Base-by-base conservation (phyloP, 2,329 filamentous ascomycete genomes). In the Chaetomium globosum region DNA sequence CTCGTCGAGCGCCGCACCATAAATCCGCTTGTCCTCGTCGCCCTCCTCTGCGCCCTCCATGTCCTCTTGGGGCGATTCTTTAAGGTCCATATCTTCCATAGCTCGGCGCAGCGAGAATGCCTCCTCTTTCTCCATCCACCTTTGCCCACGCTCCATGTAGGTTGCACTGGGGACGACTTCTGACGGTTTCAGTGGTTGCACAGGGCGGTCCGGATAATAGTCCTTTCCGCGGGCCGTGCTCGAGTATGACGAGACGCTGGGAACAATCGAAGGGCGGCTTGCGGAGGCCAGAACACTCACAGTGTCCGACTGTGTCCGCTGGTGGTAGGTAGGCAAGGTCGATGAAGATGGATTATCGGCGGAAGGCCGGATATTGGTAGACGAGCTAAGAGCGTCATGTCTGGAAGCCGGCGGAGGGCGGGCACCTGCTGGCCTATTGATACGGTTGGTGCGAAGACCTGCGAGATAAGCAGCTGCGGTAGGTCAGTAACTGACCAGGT, bases 61-160 rank as follows among this genome's bases (percentile, higher is more conserved):
- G n/a, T 33, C 72, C 28, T 71, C 60, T 53, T 75, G 71, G 23
- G 67, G 63, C 48, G 74, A 71, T 33, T 80, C 77, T 61, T 80
- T 80, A 52, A 90, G 68, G 65, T 90, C 85, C 83, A 93, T 85
- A 71, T 91, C 87, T 70, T 92, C 86, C 82, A 93, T 86, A 12
- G 90, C 90, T 67, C 87, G 83, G 21, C 89, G 85, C 65, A 93
- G 77, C 23, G 89, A 89, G 43, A 83, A 83, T 4, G 86, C 88
- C 76, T 93, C 90, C 73, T 92, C 89, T 75, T 90, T 91, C 75
- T 93, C 90, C 85, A 91, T 90, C 88, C 89, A 92, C 71, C 90
- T 81, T 73, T 87, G 85, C 21, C 89, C 89, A 64, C 87, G 85
- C 75, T 93, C 90, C 63, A 91, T 88, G 75, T 93, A 93, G 8